Evolutionary conservation across 192 early-diverging fungal genomes (phyloP).

Genomic region (Backusella circina): DNA sequence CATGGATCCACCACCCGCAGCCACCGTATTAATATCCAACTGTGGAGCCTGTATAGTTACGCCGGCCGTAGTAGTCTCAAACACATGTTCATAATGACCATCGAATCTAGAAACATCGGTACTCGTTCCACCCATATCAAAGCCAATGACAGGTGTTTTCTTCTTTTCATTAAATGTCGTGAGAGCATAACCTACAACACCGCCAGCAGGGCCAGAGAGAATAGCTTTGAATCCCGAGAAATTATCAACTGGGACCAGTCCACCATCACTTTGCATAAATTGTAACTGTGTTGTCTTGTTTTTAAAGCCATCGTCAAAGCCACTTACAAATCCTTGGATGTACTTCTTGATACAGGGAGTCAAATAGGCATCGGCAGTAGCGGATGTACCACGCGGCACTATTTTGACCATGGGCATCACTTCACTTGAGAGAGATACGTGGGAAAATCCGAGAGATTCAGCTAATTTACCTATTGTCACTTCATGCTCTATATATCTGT

Average conservation of each 20-base stretch:
- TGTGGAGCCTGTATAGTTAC: slow-evolving; percentile 95
- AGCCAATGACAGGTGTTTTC: slow-evolving; percentile 78
- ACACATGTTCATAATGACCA: slow-evolving; percentile 88
- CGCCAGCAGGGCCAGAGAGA: slow-evolving; percentile 92
- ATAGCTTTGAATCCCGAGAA: slow-evolving; percentile 90
- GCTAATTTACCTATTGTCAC: slow-evolving; percentile 62
- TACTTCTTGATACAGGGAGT: slow-evolving; percentile 90
- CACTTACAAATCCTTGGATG: slow-evolving; percentile 78
- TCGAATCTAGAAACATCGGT: slow-evolving; percentile 93
- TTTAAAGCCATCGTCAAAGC: slow-evolving; percentile 67
- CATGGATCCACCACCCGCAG: slow-evolving; percentile 92
- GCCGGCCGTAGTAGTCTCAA: slow-evolving; percentile 89
- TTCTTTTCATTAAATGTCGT: slow-evolving; percentile 46
- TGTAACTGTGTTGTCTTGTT: slow-evolving; percentile 47
- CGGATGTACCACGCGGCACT: slow-evolving; percentile 88
- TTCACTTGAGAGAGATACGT: slow-evolving; percentile 79
- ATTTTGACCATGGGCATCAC: slow-evolving; percentile 94
- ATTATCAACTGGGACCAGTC: slow-evolving; percentile 78
- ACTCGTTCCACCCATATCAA: slow-evolving; percentile 94
- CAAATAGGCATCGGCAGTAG: slow-evolving; percentile 90
- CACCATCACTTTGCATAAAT: slow-evolving; percentile 99
- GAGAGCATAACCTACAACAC: slow-evolving; percentile 79
- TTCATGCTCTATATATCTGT: slow-evolving; percentile 67
- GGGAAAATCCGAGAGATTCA: slow-evolving; percentile 71
- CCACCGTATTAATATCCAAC: slow-evolving; percentile 94